These are phyloP conservation scores for Linnemannia hyalina DNA, from an alignment of 192 early-diverging fungal species.

Conservation along the genomic window DNA sequence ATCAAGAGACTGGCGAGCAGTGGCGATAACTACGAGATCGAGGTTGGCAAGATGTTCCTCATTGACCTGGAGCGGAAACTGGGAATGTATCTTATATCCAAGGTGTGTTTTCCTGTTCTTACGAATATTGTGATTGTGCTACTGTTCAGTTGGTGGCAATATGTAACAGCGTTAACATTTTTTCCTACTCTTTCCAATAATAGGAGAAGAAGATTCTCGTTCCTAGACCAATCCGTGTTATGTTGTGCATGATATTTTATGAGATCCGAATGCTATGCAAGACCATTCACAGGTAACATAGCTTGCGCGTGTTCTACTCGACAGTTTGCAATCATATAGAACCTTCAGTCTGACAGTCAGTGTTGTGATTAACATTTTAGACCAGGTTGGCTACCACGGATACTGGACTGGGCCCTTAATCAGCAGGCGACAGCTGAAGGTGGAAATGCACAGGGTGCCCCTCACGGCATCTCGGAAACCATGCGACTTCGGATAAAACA, in stretches of 20 bases:
- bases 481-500: conserved; percentile 49
- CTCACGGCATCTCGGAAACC: conserved; percentile 25
- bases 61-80: conserved; percentile 67
- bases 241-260: conserved; percentile 63
- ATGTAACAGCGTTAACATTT: neutral
- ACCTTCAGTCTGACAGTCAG: too few relatives aligned
- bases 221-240: conserved; percentile 62
- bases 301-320: neutral
- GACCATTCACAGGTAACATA: conserved; percentile 62
- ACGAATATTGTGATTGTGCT: neutral
- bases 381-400: conserved; percentile 65
- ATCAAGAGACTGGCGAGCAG: conserved; percentile 56
- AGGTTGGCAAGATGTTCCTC: conserved; percentile 68
- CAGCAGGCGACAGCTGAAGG: conserved; percentile 25
- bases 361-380: conserved; percentile 4
- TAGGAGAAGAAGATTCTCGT: conserved; percentile 63
- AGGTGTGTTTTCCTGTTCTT: conserved; percentile 15
- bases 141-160: conserved; percentile 34
- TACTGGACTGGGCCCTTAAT: conserved; percentile 64
- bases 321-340: neutral
- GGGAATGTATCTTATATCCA: conserved; percentile 59
- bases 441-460: conserved; percentile 12
- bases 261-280: conserved; percentile 71
- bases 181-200: neutral
- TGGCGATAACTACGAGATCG: conserved; percentile 59